A percentile compares a stretch with the other conserved stretches of the same genome.
Conservation (phyloP, 495 filamentous ascomycete genomes). For the Aeminium ludgeri region DNA sequence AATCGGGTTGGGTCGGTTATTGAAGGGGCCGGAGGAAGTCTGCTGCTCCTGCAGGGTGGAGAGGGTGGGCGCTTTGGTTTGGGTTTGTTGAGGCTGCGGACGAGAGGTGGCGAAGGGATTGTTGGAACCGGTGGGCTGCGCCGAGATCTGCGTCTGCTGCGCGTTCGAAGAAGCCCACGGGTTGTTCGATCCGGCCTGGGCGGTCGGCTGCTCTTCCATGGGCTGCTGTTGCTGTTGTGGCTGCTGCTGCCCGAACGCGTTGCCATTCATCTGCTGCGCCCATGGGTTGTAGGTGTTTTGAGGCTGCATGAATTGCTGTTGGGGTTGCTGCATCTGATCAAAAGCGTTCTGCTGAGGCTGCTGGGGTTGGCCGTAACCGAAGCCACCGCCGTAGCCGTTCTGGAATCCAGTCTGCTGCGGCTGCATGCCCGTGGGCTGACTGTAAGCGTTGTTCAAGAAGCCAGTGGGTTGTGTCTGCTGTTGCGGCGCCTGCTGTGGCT, state of each 20-base stretch:
- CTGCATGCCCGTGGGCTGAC: constrained; percentile 35
- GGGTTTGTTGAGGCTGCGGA: constrained; percentile 21
- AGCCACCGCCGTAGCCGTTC: constrained; percentile 30
- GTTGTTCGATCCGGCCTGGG: constrained; percentile 69
- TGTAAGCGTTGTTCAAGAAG: constrained; percentile 72
- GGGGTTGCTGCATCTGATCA: constrained; percentile 27
- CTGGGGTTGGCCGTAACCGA: constrained; percentile 41
- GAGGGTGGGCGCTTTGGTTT: constrained; percentile 24
- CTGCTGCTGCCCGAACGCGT: constrained; percentile 20
- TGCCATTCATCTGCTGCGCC: constrained; percentile 37
- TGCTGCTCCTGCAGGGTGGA: constrained; percentile 39
- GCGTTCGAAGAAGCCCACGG: constrained; percentile 45
- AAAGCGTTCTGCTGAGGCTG: constrained; percentile 31
- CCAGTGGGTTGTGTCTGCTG: constrained; percentile 66
- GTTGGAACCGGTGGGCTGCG: constrained; percentile 76
- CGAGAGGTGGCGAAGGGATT: constrained; percentile 71
- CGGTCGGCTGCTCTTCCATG: constrained; percentile 27
- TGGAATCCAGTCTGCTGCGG: constrained; percentile 39
- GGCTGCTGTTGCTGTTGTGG: constrained; percentile 27
- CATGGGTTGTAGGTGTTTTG: constrained; percentile 77
- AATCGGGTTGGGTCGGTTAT: constrained; percentile 19
- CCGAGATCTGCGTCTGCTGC: constrained; percentile 33
- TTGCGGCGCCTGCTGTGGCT: constrained; percentile 32
- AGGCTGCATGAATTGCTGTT: constrained; percentile 40
- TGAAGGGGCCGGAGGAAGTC: constrained; percentile 23